These are phyloP conservation scores for Achaetomiella virescens DNA, from an alignment of 495 filamentous ascomycete species.

Conservation along the genomic window DNA sequence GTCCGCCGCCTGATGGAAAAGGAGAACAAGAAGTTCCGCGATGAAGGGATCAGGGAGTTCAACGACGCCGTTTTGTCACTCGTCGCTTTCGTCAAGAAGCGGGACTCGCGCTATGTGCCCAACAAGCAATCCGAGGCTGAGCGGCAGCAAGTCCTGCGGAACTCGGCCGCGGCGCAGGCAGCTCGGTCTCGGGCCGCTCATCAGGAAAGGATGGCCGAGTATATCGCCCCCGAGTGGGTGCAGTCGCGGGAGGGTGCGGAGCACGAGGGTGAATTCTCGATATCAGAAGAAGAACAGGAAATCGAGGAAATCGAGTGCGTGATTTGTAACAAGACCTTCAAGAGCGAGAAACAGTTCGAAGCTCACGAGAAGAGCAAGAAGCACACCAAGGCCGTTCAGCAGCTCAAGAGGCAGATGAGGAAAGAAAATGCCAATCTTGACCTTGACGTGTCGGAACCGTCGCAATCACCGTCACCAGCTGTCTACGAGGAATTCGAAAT, in stretches of 20 bases:
- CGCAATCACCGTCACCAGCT: slow-evolving; percentile 39
- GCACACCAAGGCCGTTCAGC: slow-evolving; percentile 76
- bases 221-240: slow-evolving; percentile 73
- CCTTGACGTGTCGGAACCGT: slow-evolving; percentile 37
- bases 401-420: slow-evolving; percentile 75
- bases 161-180: slow-evolving; percentile 77
- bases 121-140: slow-evolving; percentile 67
- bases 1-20: slow-evolving; percentile 86
- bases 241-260: slow-evolving; percentile 45
- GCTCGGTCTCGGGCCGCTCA: slow-evolving; percentile 75
- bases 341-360: slow-evolving; percentile 85
- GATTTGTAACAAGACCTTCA: slow-evolving; percentile 86
- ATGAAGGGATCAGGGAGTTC: slow-evolving; percentile 77
- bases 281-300: slow-evolving; percentile 52
- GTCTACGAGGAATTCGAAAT: not conserved
- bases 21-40: slow-evolving; percentile 82
- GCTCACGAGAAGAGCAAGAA: slow-evolving; percentile 97
- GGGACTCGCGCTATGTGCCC: slow-evolving; percentile 75
- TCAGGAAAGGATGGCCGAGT: slow-evolving; percentile 58
- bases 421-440: slow-evolving; percentile 60
- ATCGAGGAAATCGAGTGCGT: slow-evolving; percentile 76
- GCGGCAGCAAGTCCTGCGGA: slow-evolving; percentile 70
- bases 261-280: slow-evolving; percentile 33
- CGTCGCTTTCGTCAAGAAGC: slow-evolving; percentile 85
- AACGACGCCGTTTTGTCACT: slow-evolving; percentile 87